Evolutionary conservation across 2,329 filamentous ascomycete species (phyloP).

Genomic region (Periglandula ipomoeae): DNA sequence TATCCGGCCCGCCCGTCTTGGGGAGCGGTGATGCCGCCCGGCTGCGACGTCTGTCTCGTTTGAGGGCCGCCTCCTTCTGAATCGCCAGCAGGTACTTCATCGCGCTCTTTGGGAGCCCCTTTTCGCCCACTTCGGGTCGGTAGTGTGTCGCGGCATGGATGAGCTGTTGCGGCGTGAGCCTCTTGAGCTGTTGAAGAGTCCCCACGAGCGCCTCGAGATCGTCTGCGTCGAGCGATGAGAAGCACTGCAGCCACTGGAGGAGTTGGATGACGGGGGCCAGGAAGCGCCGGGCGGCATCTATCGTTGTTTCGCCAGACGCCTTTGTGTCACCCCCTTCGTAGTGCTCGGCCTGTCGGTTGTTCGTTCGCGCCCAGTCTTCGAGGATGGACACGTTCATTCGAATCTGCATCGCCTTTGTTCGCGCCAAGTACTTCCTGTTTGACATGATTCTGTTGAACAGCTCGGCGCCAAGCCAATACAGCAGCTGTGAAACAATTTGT

Average conservation of each 20-base stretch:
- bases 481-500: conserved; percentile 82
- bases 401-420: conserved; percentile 99
- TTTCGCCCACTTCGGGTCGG: conserved; percentile 89
- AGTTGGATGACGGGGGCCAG: conserved; percentile 87
- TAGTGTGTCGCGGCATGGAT: conserved; percentile 91
- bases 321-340: conserved; percentile 87
- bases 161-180: conserved; percentile 77
- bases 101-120: conserved; percentile 77
- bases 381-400: conserved; percentile 95
- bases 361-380: conserved; percentile 90
- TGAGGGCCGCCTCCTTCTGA: conserved; percentile 61
- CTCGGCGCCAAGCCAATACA: conserved; percentile 95
- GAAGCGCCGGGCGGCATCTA: conserved; percentile 76
- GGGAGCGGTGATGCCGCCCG: conserved; percentile 34
- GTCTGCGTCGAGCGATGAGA: conserved; percentile 79
- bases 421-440: conserved; percentile 84
- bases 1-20: conserved; percentile 22
- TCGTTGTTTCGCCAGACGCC: conserved; percentile 74
- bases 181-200: conserved; percentile 81
- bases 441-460: conserved; percentile 98
- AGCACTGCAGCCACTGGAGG: conserved; percentile 95
- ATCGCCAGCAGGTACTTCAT: conserved; percentile 77
- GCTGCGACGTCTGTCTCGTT: conserved; percentile 45
- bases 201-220: conserved; percentile 81
- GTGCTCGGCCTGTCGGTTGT: conserved; percentile 91